phyloP scores from a whole-genome alignment of 306 rosid genomes.

The Cucumis melo region DNA sequence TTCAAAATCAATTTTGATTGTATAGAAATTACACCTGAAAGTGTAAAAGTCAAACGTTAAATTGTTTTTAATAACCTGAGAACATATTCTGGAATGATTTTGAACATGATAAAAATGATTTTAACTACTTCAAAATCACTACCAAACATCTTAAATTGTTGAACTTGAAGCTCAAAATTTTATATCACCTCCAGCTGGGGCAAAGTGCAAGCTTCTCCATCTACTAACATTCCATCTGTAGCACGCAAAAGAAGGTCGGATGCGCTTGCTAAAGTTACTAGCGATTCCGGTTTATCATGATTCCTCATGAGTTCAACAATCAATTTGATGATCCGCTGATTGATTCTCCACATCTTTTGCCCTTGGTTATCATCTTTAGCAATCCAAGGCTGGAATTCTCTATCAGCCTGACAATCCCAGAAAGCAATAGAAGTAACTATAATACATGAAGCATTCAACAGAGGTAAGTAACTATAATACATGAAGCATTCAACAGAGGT shows the following conservation, averaged over 20 bases:
- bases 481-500: background rate
- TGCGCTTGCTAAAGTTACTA: constrained; percentile 77
- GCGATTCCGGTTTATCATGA: constrained; percentile 71
- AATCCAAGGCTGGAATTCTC: constrained; percentile 96
- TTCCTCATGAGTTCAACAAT: constrained; percentile 93
- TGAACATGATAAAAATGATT: too few species aligned
- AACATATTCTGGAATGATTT: too few species aligned
- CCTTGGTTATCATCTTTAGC: constrained; percentile 88
- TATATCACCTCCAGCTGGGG: constrained; percentile 81
- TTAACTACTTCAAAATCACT: too few species aligned
- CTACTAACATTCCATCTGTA: constrained; percentile 96
- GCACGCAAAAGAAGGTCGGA: constrained; percentile 94
- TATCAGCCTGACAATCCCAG: constrained; percentile 60
- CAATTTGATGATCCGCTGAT: constrained; percentile 80
- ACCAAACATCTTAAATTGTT: background rate
- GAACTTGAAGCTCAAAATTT: background rate
- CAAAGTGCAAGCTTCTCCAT: constrained; percentile 97
- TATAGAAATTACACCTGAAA: too few species aligned
- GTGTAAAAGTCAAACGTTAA: too few species aligned
- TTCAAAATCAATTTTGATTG: too few species aligned
- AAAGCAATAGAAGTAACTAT: constrained; percentile 15
- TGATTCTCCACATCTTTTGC: constrained; percentile 92
- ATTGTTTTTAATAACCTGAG: too few species aligned
- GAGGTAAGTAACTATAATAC: background rate
- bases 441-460: background rate